phyloP scores from a whole-genome alignment of 768 basidiomycete genomes.

The Mycena vulgaris region DNA sequence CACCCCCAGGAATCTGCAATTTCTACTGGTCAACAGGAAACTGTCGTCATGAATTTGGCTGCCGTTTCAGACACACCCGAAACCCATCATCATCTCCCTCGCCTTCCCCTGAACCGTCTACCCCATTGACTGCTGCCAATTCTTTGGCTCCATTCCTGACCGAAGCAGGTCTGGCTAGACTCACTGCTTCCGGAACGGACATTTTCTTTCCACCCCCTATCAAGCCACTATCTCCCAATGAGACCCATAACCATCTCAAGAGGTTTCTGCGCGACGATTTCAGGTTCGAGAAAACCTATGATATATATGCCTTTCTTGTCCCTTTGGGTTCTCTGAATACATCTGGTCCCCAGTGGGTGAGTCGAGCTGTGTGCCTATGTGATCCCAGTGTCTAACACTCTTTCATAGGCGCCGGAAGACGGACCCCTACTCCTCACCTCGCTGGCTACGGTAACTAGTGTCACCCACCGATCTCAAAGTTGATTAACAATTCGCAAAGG shows the following conservation, averaged over 20 bases:
- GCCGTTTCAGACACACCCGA: constrained; percentile 57
- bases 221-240: constrained; percentile 57
- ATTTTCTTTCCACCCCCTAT: constrained; percentile 56
- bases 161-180: constrained; percentile 59
- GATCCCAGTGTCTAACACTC: not conserved
- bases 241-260: constrained; percentile 62
- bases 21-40: constrained; percentile 64
- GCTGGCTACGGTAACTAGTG: constrained; percentile 23
- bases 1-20: constrained; percentile 59
- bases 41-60: constrained; percentile 64
- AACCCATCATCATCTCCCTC: constrained; percentile 21
- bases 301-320: constrained; percentile 63
- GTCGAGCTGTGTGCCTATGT: constrained; percentile 3
- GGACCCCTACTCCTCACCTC: constrained; percentile 46
- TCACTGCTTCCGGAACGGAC: constrained; percentile 60
- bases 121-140: constrained; percentile 35
- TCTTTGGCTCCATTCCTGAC: constrained; percentile 62
- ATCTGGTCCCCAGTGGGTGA: constrained; percentile 60
- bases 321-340: constrained; percentile 56
- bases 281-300: constrained; percentile 56
- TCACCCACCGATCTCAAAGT: not conserved
- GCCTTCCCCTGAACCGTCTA: constrained; percentile 1
- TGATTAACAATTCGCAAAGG: constrained; percentile 46
- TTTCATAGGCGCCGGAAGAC: constrained; percentile 60
- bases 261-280: constrained; percentile 60